A percentile compares a stretch with the other conserved stretches of the same genome.
These are phyloP conservation scores for Pseudopithomyces chartarum DNA, from an alignment of 2,329 filamentous ascomycete genomes.

Conservation along the genomic window DNA sequence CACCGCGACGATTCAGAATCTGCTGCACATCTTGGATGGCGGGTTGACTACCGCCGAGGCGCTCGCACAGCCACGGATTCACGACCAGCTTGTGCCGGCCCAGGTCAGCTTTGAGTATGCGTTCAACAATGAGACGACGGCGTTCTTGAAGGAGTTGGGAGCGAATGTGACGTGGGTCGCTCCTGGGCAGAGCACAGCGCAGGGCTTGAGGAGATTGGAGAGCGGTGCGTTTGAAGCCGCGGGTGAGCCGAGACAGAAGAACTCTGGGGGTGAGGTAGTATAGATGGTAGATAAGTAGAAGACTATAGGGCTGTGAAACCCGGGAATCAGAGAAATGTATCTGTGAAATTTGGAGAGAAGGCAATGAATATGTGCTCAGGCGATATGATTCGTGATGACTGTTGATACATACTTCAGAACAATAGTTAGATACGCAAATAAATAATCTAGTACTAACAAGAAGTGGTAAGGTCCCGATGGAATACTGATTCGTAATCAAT, in stretches of 20 bases:
- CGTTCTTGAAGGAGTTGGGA: slow-evolving; percentile 65
- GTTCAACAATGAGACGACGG: slow-evolving; percentile 69
- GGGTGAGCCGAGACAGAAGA: slow-evolving; percentile 74
- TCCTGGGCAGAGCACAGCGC: slow-evolving; percentile 69
- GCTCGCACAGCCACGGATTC: slow-evolving; percentile 69
- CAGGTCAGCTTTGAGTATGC: slow-evolving; percentile 68
- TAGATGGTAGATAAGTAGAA: slow-evolving; percentile 28
- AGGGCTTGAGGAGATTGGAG: slow-evolving; percentile 65
- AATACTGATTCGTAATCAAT: too few relatives aligned
- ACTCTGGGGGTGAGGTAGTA: slow-evolving; percentile 68
- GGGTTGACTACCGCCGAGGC: slow-evolving; percentile 65
- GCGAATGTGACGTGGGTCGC: slow-evolving; percentile 75
- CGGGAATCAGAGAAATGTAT: too few relatives aligned
- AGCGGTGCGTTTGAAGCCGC: slow-evolving; percentile 79
- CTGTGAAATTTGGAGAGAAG: too few relatives aligned
- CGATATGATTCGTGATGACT: too few relatives aligned
- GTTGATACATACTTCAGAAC: too few relatives aligned
- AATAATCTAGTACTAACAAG: too few relatives aligned
- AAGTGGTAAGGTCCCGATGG: too few relatives aligned
- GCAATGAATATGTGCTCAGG: too few relatives aligned
- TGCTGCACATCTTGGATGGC: slow-evolving; percentile 74
- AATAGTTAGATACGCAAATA: too few relatives aligned
- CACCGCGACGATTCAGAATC: slow-evolving; percentile 74
- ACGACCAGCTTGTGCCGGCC: slow-evolving; percentile 83
- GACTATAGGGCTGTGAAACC: too few relatives aligned